A percentile compares a stretch with the other conserved stretches of the same genome.
Evolutionary conservation across 306 rosid species (phyloP).

Genomic region (Pterocarpus macrocarpus): DNA sequence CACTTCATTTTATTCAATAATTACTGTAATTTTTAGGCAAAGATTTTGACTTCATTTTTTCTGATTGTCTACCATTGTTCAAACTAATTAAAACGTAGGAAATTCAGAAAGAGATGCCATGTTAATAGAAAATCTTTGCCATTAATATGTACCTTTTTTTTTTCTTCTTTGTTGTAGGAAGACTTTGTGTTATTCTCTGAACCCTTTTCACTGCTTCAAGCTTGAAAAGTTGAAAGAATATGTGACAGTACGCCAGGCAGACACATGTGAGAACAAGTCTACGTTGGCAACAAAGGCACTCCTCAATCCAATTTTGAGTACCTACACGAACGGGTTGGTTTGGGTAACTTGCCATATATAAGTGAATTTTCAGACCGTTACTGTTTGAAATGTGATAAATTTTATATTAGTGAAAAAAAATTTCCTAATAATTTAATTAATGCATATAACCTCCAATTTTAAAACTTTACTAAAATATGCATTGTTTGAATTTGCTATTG

Average conservation of each 20-base stretch:
- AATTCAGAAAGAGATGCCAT: no score
- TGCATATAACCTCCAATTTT: background rate
- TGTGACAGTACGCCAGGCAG: background rate
- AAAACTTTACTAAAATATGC: background rate
- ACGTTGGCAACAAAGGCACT: background rate
- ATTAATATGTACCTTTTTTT: conserved; percentile 22
- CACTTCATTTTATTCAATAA: no score
- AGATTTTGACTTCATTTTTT: background rate
- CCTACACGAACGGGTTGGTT: background rate
- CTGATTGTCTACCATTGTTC: no score
- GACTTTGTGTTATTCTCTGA: background rate
- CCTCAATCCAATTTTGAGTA: conserved; percentile 7
- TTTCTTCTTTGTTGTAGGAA: background rate
- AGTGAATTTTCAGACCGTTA: conserved; percentile 2
- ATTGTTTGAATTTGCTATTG: conserved; percentile 3
- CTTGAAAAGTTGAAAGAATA: conserved; percentile 19
- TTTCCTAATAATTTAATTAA: conserved; percentile 2
- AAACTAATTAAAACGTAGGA: no score
- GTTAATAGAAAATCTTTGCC: background rate
- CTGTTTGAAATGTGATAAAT: background rate
- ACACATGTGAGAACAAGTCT: background rate
- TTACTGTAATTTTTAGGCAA: no score
- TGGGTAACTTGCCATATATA: background rate
- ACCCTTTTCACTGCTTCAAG: background rate
- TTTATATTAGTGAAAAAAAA: background rate